Conservation (phyloP, 441 rosid species). For the Croton setiger region DNA sequence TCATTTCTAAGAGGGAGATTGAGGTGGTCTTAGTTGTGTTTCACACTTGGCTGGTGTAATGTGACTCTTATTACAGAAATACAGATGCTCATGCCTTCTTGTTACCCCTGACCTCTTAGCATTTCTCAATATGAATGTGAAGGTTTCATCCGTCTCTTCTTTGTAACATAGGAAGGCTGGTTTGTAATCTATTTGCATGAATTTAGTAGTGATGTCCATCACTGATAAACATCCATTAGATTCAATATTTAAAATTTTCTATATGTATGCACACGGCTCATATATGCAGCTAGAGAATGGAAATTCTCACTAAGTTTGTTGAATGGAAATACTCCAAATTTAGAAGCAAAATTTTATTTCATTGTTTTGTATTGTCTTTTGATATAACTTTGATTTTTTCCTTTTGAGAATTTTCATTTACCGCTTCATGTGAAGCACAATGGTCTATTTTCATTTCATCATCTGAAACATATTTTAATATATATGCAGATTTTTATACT, state of each 20-base stretch:
- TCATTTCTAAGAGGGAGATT: not conserved
- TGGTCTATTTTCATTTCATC: not conserved
- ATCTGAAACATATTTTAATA: not conserved
- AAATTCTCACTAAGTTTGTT: not conserved
- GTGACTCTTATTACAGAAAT: not conserved
- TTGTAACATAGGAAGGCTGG: not conserved
- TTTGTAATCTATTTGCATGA: not conserved
- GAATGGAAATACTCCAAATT: not conserved
- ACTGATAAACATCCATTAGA: not conserved
- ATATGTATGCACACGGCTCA: not conserved
- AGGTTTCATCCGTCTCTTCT: not conserved
- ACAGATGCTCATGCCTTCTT: not conserved
- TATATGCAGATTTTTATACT: constrained; percentile 80
- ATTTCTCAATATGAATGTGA: not conserved
- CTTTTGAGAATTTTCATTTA: not conserved
- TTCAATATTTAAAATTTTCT: not conserved
- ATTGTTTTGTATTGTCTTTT: not conserved
- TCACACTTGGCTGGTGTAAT: constrained; percentile 1
- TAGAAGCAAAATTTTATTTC: not conserved
- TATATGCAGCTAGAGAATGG: not conserved
- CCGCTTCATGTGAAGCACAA: not conserved
- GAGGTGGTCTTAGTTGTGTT: not conserved
- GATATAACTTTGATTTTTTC: not conserved
- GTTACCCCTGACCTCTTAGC: not conserved
- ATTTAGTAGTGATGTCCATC: not conserved